Evolutionary conservation across 164 flowering plant genomes (phyloP), one percentile per base, ranked within the genome.

Genomic region (Tetrastigma voinierianum): DNA sequence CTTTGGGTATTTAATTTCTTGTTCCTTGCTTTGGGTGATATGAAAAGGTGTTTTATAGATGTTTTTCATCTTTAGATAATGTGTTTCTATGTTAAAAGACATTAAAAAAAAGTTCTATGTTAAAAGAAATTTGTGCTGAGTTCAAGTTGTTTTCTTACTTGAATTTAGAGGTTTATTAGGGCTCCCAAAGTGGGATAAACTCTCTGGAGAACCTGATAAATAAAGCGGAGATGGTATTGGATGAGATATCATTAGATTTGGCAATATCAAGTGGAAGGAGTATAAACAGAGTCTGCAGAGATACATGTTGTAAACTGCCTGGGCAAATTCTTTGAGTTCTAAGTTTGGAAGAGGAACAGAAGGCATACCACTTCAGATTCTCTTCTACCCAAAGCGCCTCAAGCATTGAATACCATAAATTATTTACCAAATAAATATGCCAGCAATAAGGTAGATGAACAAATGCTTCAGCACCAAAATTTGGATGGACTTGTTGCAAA

Each of bases 321-420:
- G 96, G 98, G 74, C 97, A 16, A 96, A 90, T 17, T 92, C 92
- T 71, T 76, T 95, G 70, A 90, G 96, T 74, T 82, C 97, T 61
- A 93, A 88, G 78, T 88, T 90, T 75, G 87, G 98, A 96, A 87
- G 81, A 72, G 89, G 78, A 77, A 58, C 86, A 14, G 96, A 88
- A 46, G 86, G 82, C 23, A 58, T 66, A 71, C 83, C 11, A 64
- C 69, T 20, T 68, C 89, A 45, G 78, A 64, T 72, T 81, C 46
- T 72, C 83, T 62, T 72, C 87, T 56, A 71, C 84, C 14, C 69
- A 68, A 16, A 57, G 46, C 46, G 47, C 62, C 3, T n/a, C 57
- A 56, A 46, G 61, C 71, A 47, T 20, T 59, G 17, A 55, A 46
- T 72, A 23, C 79, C 18, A 25, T 74, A 47, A 68, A 51, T 59